These are phyloP conservation scores for Zoysia matrella DNA, from an alignment of 202 grass and related monocot genomes.

Conservation along the genomic window DNA sequence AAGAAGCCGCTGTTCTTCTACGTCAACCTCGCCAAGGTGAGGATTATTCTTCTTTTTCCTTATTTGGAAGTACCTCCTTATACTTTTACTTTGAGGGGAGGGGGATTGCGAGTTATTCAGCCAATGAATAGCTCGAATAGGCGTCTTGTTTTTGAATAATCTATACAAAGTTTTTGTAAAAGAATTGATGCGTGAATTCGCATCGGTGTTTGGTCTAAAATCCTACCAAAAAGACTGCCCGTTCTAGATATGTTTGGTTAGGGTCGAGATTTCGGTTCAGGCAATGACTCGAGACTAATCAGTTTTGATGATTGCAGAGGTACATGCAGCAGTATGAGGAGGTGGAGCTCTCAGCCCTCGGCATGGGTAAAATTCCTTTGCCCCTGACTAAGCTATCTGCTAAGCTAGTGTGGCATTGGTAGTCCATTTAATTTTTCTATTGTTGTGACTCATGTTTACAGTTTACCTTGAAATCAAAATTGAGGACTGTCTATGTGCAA, in stretches of 20 bases:
- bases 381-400: background rate
- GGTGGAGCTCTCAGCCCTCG: conserved; percentile 93
- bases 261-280: background rate
- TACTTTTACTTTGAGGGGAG: background rate
- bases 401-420: background rate
- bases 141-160: background rate
- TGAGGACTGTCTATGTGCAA: background rate
- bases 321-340: conserved; percentile 95
- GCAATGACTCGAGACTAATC: conserved; percentile 12
- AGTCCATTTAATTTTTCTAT: background rate
- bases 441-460: background rate
- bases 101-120: background rate
- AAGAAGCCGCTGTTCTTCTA: conserved; percentile 50
- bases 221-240: no score
- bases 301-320: conserved; percentile 61
- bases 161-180: no score
- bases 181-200: no score
- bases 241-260: no score
- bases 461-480: background rate
- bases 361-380: conserved; percentile 75
- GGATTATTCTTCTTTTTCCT: background rate
- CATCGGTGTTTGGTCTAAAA: no score
- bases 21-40: conserved; percentile 55
- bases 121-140: background rate
- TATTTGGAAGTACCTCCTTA: background rate